Evolutionary conservation across 306 rosid species (phyloP), one percentile per base, ranked within the genome.

Genomic region (Canavalia gladiata): DNA sequence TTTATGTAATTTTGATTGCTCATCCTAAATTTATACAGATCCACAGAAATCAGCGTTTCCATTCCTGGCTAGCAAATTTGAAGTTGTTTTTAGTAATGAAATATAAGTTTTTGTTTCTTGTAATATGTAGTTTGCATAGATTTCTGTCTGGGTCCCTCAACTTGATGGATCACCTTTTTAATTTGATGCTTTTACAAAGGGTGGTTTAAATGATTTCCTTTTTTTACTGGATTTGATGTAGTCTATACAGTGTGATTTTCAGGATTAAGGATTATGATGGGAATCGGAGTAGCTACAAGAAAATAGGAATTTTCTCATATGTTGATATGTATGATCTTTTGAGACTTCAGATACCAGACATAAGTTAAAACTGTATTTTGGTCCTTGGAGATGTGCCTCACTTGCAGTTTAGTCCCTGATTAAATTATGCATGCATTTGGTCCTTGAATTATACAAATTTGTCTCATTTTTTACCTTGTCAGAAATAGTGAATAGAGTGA

Each of bases 111-210:
- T 31, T 35, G 33, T 51, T 37, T 6, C 49, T 18, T 46, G 18
- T 29, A 29, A 28, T 45, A 7, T 52, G 49, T 72, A 35, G 50
- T 37, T 28, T 72, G 35, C 65, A 35, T 54, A 46, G 62, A 72
- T 72, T 52, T 72, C 64, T 52, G 62, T 70, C 7, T 31, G 4
- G 75, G 56, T 33, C 6, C 56, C 60, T 50, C 29, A 31, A 6
- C 11, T 69, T 47, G 29, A 46, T 4, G 58, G 58, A 71, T 71
- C 13, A 6, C 60, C 62, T 34, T 50, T 71, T 71, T 33, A 33
- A 71, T 49, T 50, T 51, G 49, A 72, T 51, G 33, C 49, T 34
- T 72, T 34, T 35, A 1, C 7, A 73, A 11, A 25, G 9, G 39
- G 30, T 35, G 10, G 37, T 28, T 25, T 7, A 6, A 73, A 73